phyloP scores from a whole-genome alignment of 73 alveolate species.

The Paramecium bursaria region DNA sequence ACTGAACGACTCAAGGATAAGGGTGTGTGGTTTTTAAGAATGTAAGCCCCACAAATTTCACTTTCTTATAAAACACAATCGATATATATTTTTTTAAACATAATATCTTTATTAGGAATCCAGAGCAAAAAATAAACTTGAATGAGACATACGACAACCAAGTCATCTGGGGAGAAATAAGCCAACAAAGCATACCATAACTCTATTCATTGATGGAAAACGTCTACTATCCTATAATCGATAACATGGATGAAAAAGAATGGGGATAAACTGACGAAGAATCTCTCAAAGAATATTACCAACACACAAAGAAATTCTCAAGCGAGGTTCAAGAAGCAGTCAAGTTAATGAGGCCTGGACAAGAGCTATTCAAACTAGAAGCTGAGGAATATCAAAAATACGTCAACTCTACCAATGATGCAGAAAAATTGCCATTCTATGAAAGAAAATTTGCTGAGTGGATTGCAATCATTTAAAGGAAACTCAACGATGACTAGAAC shows the following conservation, averaged over 20 bases:
- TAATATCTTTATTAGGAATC: constrained; percentile 31
- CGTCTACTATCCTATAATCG: constrained; percentile 59
- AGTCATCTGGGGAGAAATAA: constrained; percentile 68
- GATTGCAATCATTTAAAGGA: constrained; percentile 54
- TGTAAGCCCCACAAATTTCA: constrained; percentile 8
- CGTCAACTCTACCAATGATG: constrained; percentile 49
- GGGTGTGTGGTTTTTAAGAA: constrained; percentile 67
- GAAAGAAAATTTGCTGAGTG: constrained; percentile 65
- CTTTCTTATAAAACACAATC: neutral
- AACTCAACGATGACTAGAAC: constrained; percentile 57
- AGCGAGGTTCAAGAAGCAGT: constrained; percentile 68
- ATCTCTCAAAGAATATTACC: constrained; percentile 47
- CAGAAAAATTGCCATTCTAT: constrained; percentile 56
- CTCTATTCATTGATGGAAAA: constrained; percentile 66
- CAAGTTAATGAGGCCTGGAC: constrained; percentile 69
- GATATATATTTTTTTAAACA: neutral
- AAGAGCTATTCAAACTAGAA: constrained; percentile 66
- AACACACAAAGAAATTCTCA: constrained; percentile 65
- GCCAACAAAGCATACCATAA: constrained; percentile 42
- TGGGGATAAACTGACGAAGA: constrained; percentile 73
- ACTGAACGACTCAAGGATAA: constrained; percentile 53
- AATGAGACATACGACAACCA: constrained; percentile 62
- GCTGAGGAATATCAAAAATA: constrained; percentile 54
- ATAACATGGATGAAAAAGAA: constrained; percentile 47
- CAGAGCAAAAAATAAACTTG: constrained; percentile 40